phyloP scores from a whole-genome alignment of 1,284 basidiomycete species.

The Austroboletus niveus region DNA sequence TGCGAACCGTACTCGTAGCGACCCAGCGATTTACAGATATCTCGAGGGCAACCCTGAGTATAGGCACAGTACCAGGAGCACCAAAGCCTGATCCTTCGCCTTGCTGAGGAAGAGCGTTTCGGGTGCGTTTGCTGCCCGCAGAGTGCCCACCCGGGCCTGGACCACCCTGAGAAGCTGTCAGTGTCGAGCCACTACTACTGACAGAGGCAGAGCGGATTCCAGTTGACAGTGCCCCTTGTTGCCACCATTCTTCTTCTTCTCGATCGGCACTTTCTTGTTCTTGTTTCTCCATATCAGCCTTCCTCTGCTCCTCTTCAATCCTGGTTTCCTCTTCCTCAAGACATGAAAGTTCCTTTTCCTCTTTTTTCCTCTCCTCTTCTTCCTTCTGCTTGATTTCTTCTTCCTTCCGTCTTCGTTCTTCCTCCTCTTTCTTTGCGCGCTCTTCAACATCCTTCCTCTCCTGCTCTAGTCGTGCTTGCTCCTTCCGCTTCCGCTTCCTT shows the following conservation, averaged over 20 bases:
- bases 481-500: slow-evolving; percentile 42
- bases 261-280: slow-evolving; percentile 13
- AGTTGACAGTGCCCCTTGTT: slow-evolving; percentile 32
- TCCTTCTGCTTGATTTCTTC: slow-evolving; percentile 15
- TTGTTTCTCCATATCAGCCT: slow-evolving; percentile 28
- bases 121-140: slow-evolving; percentile 57
- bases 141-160: slow-evolving; percentile 39
- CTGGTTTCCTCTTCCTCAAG: slow-evolving; percentile 37
- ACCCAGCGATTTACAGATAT: too few relatives aligned
- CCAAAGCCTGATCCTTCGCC: slow-evolving; percentile 34
- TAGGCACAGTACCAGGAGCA: slow-evolving; percentile 5
- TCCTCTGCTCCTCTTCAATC: slow-evolving; percentile 12
- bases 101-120: slow-evolving; percentile 44
- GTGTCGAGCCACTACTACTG: slow-evolving; percentile 55
- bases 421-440: slow-evolving; percentile 17
- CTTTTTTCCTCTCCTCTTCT: slow-evolving; percentile 35
- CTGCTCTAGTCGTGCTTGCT: slow-evolving; percentile 47
- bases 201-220: slow-evolving; percentile 46
- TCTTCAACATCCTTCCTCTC: slow-evolving; percentile 37
- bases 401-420: slow-evolving; percentile 37
- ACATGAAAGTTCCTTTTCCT: slow-evolving; percentile 38
- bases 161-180: slow-evolving; percentile 75
- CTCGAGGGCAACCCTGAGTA: slow-evolving; percentile 2
- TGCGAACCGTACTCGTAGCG: too few relatives aligned
- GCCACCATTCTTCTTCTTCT: too few relatives aligned